A percentile compares a stretch with the other conserved stretches of the same genome.
Conservation (phyloP, 2,329 filamentous ascomycete genomes). For the Verticillium zaregamsianum region DNA sequence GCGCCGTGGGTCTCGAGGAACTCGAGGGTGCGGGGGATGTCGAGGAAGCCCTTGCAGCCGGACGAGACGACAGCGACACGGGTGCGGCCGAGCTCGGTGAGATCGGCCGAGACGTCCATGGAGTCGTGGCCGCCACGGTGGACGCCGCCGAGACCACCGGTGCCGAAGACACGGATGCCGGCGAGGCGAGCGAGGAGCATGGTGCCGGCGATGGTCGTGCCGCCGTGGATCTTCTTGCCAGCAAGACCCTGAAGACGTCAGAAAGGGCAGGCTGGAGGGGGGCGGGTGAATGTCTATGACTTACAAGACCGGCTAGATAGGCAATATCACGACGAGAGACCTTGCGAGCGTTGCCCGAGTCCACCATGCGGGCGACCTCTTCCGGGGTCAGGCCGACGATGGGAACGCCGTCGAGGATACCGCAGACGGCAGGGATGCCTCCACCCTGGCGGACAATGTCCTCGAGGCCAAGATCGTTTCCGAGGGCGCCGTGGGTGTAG, state of each 20-base stretch:
- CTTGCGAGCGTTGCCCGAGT: slow-evolving; percentile 65
- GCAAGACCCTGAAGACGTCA: slow-evolving; percentile 47
- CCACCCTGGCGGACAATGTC: slow-evolving; percentile 76
- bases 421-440: slow-evolving; percentile 85
- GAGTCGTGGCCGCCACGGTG: slow-evolving; percentile 82
- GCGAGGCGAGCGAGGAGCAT: slow-evolving; percentile 85
- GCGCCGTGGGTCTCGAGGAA: slow-evolving; percentile 69
- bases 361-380: slow-evolving; percentile 71
- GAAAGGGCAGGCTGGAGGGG: neutral
- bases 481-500: slow-evolving; percentile 89
- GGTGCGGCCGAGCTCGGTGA: slow-evolving; percentile 89
- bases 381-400: slow-evolving; percentile 70
- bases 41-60: slow-evolving; percentile 94
- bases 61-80: slow-evolving; percentile 83
- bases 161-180: slow-evolving; percentile 90
- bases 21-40: slow-evolving; percentile 86
- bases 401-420: slow-evolving; percentile 78
- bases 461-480: slow-evolving; percentile 69
- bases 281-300: slow-evolving; percentile 16
- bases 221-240: slow-evolving; percentile 72
- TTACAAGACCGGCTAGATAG: slow-evolving; percentile 72
- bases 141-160: slow-evolving; percentile 89
- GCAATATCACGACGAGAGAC: slow-evolving; percentile 84
- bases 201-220: slow-evolving; percentile 89
- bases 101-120: slow-evolving; percentile 92